phyloP scores from a whole-genome alignment of 192 early-diverging fungal species.

The Gigaspora rosea region DNA sequence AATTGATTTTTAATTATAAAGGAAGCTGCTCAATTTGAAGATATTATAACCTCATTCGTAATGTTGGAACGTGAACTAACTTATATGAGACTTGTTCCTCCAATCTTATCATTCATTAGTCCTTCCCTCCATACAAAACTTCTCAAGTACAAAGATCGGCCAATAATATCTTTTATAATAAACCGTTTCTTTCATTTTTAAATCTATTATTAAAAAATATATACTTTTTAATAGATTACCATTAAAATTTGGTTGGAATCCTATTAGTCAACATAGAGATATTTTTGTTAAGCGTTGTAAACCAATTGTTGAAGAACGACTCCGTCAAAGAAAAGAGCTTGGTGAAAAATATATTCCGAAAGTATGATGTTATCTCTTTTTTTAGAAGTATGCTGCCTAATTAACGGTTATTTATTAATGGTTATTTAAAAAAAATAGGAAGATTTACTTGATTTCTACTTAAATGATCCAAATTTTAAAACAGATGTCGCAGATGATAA shows the following conservation, averaged over 20 bases:
- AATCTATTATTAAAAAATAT: background rate
- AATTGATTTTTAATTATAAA: background rate
- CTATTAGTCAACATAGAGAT: background rate
- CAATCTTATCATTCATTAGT: background rate
- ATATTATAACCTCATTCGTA: background rate
- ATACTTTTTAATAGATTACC: slow-evolving; percentile 3
- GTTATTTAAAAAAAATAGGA: no score
- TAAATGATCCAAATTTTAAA: background rate
- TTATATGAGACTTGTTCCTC: background rate
- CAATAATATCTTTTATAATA: background rate
- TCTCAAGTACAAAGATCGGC: background rate
- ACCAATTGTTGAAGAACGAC: background rate
- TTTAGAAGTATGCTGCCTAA: background rate
- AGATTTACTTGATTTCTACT: background rate
- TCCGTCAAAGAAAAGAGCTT: background rate
- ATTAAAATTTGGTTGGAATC: background rate
- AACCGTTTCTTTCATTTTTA: background rate
- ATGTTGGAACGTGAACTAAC: background rate
- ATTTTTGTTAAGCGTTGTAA: slow-evolving; percentile 1
- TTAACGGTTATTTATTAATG: background rate
- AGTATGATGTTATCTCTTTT: background rate
- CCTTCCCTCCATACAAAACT: background rate
- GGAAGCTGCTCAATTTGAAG: background rate
- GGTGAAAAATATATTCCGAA: background rate
- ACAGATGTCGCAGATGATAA: background rate